Percentiles rank a stretch among this genome's conserved stretches.
These are phyloP conservation scores for Penicillium fimorum DNA, from an alignment of 495 filamentous ascomycete genomes.

Conservation along the genomic window DNA sequence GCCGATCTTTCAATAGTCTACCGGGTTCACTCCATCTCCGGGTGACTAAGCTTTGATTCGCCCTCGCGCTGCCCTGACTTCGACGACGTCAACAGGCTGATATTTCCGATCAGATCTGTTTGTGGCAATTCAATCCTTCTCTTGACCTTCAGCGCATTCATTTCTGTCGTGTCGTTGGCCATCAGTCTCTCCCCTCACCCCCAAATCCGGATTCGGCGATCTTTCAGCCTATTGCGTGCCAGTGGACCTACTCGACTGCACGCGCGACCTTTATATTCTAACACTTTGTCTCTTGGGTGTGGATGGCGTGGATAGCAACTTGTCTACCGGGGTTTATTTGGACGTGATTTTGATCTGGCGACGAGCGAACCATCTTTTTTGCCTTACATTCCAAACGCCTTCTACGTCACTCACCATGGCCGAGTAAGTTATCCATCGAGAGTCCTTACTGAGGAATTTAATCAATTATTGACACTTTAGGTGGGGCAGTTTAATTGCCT, in stretches of 20 bases:
- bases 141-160: not conserved
- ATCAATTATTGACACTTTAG: conserved; percentile 10
- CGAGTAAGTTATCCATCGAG: conserved; percentile 38
- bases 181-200: not conserved
- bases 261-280: conserved; percentile 18
- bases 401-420: conserved; percentile 42
- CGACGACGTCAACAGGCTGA: conserved; percentile 6
- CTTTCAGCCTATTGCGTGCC: conserved; percentile 5
- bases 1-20: conserved; percentile 6
- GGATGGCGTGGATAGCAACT: conserved; percentile 19
- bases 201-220: conserved; percentile 1
- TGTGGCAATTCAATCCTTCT: conserved; percentile 7
- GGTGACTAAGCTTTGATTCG: conserved; percentile 10
- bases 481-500: conserved; percentile 41
- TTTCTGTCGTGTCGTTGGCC: conserved; percentile 1
- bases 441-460: not conserved
- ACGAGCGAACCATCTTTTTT: not conserved
- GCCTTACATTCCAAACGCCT: conserved; percentile 24
- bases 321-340: conserved; percentile 10
- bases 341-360: conserved; percentile 16
- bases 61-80: conserved; percentile 1
- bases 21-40: not conserved
- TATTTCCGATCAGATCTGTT: conserved; percentile 10
- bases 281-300: conserved; percentile 9
- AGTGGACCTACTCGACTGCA: conserved; percentile 13